A percentile compares a stretch with the other conserved stretches of the same genome.
These are phyloP conservation scores for Hygrophorus russula DNA, from an alignment of 768 basidiomycete genomes.

Conservation along the genomic window DNA sequence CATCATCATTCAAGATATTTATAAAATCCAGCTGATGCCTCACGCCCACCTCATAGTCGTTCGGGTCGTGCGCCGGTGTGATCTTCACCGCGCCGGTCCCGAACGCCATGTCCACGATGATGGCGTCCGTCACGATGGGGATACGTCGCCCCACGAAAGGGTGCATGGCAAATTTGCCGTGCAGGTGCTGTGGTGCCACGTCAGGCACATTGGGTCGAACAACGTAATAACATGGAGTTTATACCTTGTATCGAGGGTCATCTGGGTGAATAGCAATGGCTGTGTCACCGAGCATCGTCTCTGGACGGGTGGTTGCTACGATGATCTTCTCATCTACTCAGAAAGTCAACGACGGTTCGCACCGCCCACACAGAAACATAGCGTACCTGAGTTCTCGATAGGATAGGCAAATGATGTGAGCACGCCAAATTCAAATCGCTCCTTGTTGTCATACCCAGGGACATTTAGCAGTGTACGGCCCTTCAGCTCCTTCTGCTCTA, in stretches of 20 bases:
- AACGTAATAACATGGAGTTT: neutral
- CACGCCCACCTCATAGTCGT: conserved; percentile 90
- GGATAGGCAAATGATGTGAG: conserved; percentile 94
- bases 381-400: conserved; percentile 71
- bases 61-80: conserved; percentile 94
- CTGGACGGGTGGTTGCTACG: conserved; percentile 94
- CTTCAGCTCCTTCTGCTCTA: conserved; percentile 82
- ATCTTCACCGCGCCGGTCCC: conserved; percentile 99
- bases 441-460: conserved; percentile 91
- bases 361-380: neutral
- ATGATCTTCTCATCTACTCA: conserved; percentile 77
- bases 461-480: conserved; percentile 82
- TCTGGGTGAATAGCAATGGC: conserved; percentile 95
- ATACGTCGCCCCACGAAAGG: conserved; percentile 82
- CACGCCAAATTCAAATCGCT: conserved; percentile 94
- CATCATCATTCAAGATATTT: conserved; percentile 93
- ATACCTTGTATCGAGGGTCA: conserved; percentile 76
- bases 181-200: conserved; percentile 52
- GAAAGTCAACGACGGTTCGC: neutral
- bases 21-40: conserved; percentile 86
- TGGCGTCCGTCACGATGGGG: conserved; percentile 79
- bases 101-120: conserved; percentile 90
- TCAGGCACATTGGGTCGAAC: neutral
- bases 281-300: conserved; percentile 98
- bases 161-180: conserved; percentile 84